These are phyloP conservation scores for Ajuga chamaepitys DNA, from an alignment of 257 asterid genomes.

Conservation along the genomic window DNA sequence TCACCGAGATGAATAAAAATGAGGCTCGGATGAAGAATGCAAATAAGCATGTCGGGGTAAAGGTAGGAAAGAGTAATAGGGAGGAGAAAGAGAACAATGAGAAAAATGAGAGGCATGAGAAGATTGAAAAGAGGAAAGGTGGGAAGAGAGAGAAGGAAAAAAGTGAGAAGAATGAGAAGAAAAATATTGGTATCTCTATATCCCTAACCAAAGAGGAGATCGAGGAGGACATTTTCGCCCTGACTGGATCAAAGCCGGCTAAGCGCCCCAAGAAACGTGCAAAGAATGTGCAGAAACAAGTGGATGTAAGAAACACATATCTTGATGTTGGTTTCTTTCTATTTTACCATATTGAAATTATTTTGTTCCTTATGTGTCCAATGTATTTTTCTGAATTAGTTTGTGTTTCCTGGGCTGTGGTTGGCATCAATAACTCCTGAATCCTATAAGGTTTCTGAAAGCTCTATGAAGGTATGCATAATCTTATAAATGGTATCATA, in stretches of 20 bases:
- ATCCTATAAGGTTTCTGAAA: slow-evolving; percentile 44
- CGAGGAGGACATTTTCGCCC: slow-evolving; percentile 46
- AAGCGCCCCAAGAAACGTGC: slow-evolving; percentile 63
- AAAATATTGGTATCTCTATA: slow-evolving; percentile 24
- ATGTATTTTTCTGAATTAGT: too few species aligned
- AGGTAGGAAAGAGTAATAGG: not conserved
- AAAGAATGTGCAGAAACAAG: slow-evolving; percentile 34
- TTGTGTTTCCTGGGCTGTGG: slow-evolving; percentile 55
- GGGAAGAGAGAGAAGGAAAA: not conserved
- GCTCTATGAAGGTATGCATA: not conserved
- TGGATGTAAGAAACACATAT: slow-evolving; percentile 43
- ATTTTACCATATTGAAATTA: too few species aligned
- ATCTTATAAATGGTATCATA: too few species aligned
- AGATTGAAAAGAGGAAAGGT: not conserved
- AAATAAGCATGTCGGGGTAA: slow-evolving; percentile 8
- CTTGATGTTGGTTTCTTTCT: too few species aligned
- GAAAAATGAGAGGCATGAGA: not conserved
- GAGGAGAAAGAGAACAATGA: not conserved
- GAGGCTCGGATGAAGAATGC: slow-evolving; percentile 15
- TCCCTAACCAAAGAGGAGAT: slow-evolving; percentile 45
- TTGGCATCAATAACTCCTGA: slow-evolving; percentile 45
- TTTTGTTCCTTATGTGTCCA: too few species aligned
- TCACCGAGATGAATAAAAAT: slow-evolving; percentile 19
- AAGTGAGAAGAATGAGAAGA: slow-evolving; percentile 25
- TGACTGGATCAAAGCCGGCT: slow-evolving; percentile 49